A percentile compares a stretch with the other conserved stretches of the same genome.
Conservation (phyloP, 345 rosid genomes). For the Arabis hirsuta region DNA sequence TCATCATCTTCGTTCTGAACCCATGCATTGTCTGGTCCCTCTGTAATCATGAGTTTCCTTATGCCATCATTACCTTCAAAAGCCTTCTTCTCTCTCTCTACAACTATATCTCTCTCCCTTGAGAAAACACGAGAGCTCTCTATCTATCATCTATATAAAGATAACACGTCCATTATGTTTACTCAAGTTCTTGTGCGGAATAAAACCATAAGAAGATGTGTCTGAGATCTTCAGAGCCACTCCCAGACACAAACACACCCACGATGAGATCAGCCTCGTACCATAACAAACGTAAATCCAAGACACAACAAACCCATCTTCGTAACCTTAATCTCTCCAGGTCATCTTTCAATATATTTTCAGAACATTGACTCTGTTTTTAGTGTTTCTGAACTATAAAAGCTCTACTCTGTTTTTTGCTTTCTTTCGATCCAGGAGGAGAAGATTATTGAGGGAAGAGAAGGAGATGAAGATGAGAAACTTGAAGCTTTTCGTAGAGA, state of each 20-base stretch:
- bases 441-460: constrained; percentile 43
- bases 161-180: not conserved
- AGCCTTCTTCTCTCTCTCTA: constrained; percentile 36
- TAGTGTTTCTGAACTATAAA: not conserved
- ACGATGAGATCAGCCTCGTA: constrained; percentile 16
- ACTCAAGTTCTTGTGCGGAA: constrained; percentile 12
- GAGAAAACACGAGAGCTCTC: not conserved
- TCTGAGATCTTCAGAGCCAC: constrained; percentile 22
- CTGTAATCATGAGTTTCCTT: constrained; percentile 57
- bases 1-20: constrained; percentile 44
- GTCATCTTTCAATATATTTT: constrained; percentile 21
- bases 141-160: constrained; percentile 25
- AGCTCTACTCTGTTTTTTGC: not conserved
- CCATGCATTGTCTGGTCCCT: constrained; percentile 47
- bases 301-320: constrained; percentile 12
- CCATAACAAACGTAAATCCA: constrained; percentile 25
- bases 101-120: constrained; percentile 24
- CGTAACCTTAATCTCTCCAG: constrained; percentile 31
- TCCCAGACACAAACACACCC: constrained; percentile 12
- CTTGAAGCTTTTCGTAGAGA: constrained; percentile 61
- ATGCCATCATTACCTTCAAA: constrained; percentile 63
- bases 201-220: constrained; percentile 27
- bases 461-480: constrained; percentile 61
- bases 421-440: constrained; percentile 39
- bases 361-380: constrained; percentile 7